A percentile compares a stretch with the other conserved stretches of the same genome.
These are phyloP conservation scores for Aspergillus aculeatinus DNA, from an alignment of 2,329 filamentous ascomycete species.

Conservation along the genomic window DNA sequence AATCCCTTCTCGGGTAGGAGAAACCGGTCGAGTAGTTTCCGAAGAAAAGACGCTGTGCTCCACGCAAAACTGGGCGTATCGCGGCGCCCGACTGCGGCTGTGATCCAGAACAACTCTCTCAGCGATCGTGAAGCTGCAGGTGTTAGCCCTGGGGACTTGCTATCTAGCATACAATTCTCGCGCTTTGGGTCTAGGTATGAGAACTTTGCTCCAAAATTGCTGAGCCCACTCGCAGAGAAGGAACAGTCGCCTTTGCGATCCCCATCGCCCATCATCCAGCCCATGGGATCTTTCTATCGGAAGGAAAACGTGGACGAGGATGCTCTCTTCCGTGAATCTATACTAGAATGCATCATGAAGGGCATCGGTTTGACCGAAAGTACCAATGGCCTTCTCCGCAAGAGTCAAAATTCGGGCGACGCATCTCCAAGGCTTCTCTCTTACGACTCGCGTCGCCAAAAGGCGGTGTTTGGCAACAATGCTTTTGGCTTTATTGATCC, in stretches of 20 bases:
- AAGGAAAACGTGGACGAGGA: constrained; percentile 87
- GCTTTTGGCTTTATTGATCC: constrained; percentile 90
- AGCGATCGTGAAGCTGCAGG: constrained; percentile 42
- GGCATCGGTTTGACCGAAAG: constrained; percentile 75
- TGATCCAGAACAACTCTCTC: constrained; percentile 20
- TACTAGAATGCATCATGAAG: constrained; percentile 94
- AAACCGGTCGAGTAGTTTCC: constrained; percentile 68
- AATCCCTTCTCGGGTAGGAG: constrained; percentile 68
- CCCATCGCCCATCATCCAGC: constrained; percentile 29
- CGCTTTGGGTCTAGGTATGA: constrained; percentile 57
- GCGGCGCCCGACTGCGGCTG: constrained; percentile 25
- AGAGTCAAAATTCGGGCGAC: constrained; percentile 69
- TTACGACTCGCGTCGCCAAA: constrained; percentile 77
- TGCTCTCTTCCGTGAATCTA: constrained; percentile 80
- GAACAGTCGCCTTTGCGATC: constrained; percentile 41
- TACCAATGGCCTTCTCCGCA: constrained; percentile 63
- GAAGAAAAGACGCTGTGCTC: constrained; percentile 76
- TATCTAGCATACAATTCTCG: constrained; percentile 73
- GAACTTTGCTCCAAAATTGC: constrained; percentile 31
- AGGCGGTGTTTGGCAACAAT: constrained; percentile 79
- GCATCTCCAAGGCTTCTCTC: constrained; percentile 82
- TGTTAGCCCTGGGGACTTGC: constrained; percentile 72
- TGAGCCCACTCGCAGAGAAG: constrained; percentile 46
- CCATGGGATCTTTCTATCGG: constrained; percentile 54
- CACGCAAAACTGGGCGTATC: constrained; percentile 61